A percentile compares a stretch with the other conserved stretches of the same genome.
Evolutionary conservation across 441 rosid genomes (phyloP).

Genomic region (Arabidopsis lyrata): DNA sequence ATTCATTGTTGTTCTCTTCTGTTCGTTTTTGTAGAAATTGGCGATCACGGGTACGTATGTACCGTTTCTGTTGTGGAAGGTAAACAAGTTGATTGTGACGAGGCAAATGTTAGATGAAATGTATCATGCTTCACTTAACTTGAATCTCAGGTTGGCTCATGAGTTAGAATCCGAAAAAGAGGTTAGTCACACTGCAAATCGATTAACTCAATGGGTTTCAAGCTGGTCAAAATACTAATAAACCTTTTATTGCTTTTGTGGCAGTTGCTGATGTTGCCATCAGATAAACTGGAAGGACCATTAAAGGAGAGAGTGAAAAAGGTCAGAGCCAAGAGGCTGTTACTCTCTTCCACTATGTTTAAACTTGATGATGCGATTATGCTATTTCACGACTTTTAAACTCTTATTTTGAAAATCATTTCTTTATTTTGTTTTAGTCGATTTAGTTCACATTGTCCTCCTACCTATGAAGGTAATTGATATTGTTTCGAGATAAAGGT

Average conservation of each 20-base stretch:
- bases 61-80: conserved; percentile 81
- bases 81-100: conserved; percentile 57
- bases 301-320: conserved; percentile 47
- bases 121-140: conserved; percentile 83
- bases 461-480: not conserved
- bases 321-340: conserved; percentile 47
- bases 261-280: conserved; percentile 59
- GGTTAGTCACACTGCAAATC: conserved; percentile 45
- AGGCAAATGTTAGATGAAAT: conserved; percentile 72
- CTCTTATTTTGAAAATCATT: not conserved
- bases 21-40: conserved; percentile 60
- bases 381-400: conserved; percentile 83
- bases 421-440: not conserved
- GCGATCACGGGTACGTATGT: conserved; percentile 48
- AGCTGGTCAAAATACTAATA: not conserved
- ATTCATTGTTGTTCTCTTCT: conserved; percentile 18
- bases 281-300: conserved; percentile 50
- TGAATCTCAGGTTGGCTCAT: conserved; percentile 66
- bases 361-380: conserved; percentile 79
- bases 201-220: not conserved
- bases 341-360: conserved; percentile 61
- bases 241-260: conserved; percentile 12
- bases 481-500: no score
- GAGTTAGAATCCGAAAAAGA: conserved; percentile 74
- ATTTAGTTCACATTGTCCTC: not conserved